These are phyloP conservation scores for Apocynum venetum DNA, from an alignment of 257 asterid genomes.

Conservation along the genomic window DNA sequence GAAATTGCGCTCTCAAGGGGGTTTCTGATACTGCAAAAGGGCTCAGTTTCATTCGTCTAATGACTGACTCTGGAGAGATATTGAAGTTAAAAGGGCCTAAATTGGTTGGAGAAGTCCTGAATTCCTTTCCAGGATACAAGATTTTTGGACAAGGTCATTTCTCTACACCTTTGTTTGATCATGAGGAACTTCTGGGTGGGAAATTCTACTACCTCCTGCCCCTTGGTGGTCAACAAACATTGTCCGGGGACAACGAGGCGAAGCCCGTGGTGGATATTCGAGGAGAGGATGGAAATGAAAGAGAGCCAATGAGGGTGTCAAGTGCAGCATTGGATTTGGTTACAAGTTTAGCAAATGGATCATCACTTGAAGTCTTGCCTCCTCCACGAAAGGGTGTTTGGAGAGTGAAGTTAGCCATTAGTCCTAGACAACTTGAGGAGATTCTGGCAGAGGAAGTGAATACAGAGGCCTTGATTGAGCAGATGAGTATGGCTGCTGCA, in stretches of 20 bases:
- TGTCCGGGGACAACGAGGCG: not conserved
- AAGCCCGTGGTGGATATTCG: not conserved
- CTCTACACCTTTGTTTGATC: conserved; percentile 26
- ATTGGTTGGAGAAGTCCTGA: conserved; percentile 30
- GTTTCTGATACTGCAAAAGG: conserved; percentile 31
- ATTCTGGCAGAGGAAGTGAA: conserved; percentile 55
- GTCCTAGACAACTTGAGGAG: conserved; percentile 42
- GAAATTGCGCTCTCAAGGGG: conserved; percentile 51
- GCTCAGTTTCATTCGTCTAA: conserved; percentile 19
- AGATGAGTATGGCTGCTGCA: conserved; percentile 60
- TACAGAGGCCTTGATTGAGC: conserved; percentile 63
- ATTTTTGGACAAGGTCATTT: conserved; percentile 22
- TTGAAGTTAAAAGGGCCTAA: conserved; percentile 35
- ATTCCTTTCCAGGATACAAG: conserved; percentile 34
- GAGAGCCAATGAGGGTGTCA: conserved; percentile 21
- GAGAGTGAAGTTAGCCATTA: conserved; percentile 63
- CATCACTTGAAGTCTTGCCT: conserved; percentile 29
- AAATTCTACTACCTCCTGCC: conserved; percentile 33
- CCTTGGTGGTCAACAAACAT: not conserved
- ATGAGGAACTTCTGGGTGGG: conserved; percentile 31
- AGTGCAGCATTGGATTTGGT: conserved; percentile 21
- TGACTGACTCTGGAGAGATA: conserved; percentile 40
- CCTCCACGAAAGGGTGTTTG: conserved; percentile 46
- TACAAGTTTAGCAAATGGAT: conserved; percentile 19
- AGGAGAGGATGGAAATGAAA: not conserved